These are phyloP conservation scores for Diplocarpon rosae DNA, from an alignment of 2,329 filamentous ascomycete species.

Conservation along the genomic window DNA sequence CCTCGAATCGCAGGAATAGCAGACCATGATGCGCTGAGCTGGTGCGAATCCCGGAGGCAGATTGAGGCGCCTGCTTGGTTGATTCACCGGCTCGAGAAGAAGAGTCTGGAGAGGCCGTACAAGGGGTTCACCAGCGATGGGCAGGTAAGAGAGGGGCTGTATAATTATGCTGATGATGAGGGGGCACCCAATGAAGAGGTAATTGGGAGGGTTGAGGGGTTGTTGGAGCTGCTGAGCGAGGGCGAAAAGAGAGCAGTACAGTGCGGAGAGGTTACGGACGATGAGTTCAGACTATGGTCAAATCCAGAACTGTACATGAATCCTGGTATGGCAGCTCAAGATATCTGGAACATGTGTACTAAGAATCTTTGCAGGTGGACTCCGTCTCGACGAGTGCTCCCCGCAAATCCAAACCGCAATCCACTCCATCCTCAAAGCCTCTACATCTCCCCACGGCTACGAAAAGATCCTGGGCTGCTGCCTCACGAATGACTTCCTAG, in stretches of 20 bases:
- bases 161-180: slow-evolving; percentile 22
- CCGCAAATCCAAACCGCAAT: slow-evolving; percentile 18
- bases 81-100: slow-evolving; percentile 24
- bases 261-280: slow-evolving; percentile 20
- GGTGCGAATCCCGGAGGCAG: slow-evolving; percentile 24
- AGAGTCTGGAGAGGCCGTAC: slow-evolving; percentile 24
- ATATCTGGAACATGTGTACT: neutral
- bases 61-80: slow-evolving; percentile 25
- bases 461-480: slow-evolving; percentile 22
- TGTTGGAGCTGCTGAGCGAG: slow-evolving; percentile 15
- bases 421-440: slow-evolving; percentile 20
- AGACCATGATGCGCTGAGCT: slow-evolving; percentile 20
- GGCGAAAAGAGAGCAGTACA: slow-evolving; percentile 18
- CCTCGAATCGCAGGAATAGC: slow-evolving; percentile 23
- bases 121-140: slow-evolving; percentile 25
- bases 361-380: slow-evolving; percentile 13
- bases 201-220: slow-evolving; percentile 9
- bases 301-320: slow-evolving; percentile 26
- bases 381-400: slow-evolving; percentile 22
- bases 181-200: slow-evolving; percentile 23
- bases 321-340: slow-evolving; percentile 13
- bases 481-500: slow-evolving; percentile 23
- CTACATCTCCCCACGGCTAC: slow-evolving; percentile 19
- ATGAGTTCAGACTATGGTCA: slow-evolving; percentile 24
- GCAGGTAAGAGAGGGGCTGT: slow-evolving; percentile 18